Conservation (phyloP, 2,329 filamentous ascomycete species). For the Arthrobotrys sinensis region DNA sequence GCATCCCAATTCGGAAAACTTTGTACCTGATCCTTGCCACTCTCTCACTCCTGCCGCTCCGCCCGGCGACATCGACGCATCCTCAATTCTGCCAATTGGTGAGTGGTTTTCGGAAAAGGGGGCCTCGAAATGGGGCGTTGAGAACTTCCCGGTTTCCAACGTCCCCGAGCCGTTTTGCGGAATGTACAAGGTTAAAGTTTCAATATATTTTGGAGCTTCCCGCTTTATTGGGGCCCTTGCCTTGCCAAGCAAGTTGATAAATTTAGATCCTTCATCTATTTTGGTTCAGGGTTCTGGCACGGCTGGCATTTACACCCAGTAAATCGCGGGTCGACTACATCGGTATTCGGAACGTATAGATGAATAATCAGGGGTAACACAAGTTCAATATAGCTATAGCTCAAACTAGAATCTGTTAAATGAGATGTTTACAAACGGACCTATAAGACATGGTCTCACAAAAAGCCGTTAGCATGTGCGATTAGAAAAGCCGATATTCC, state of each 20-base stretch:
- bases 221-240: constrained; percentile 16
- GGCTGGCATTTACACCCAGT: constrained; percentile 8
- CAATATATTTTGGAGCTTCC: constrained; percentile 13
- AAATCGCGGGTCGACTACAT: not conserved
- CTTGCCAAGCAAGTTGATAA: constrained; percentile 26
- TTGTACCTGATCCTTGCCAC: constrained; percentile 28
- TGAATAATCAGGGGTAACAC: constrained; percentile 29
- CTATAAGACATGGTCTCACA: constrained; percentile 23
- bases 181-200: constrained; percentile 24
- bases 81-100: constrained; percentile 29
- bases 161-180: constrained; percentile 30
- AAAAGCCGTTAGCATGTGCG: constrained; percentile 4
- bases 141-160: constrained; percentile 21
- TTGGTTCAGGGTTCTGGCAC: constrained; percentile 13
- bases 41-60: constrained; percentile 32
- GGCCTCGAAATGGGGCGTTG: constrained; percentile 14
- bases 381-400: constrained; percentile 25
- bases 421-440: constrained; percentile 11
- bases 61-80: constrained; percentile 25
- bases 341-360: constrained; percentile 12
- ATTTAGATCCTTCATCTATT: constrained; percentile 21
- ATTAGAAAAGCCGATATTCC: constrained; percentile 16
- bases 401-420: not conserved
- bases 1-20: constrained; percentile 20
- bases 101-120: constrained; percentile 12